Evolutionary conservation across 495 filamentous ascomycete species (phyloP), one percentile per base, ranked within the genome.

Genomic region (Recurvomyces mirabilis): DNA sequence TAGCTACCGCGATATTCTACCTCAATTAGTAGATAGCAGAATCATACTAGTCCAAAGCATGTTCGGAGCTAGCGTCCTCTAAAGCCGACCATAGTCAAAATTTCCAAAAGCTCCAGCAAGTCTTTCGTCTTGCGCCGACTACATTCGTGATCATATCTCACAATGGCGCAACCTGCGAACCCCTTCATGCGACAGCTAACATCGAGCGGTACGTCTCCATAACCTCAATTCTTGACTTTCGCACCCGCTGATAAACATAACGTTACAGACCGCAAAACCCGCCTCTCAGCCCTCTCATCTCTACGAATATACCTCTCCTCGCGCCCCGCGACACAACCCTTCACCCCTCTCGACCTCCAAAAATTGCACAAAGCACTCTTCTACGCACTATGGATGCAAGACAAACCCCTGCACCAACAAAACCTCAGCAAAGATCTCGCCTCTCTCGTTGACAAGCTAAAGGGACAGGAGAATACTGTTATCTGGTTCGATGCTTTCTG

Each of bases 281-380:
- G 26, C n/a, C 73, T 36, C 6, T 20, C 78, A 36, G 85, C 87
- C 41, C 74, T 96, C 57, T 65, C 71, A 22, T 87, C 82, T 37
- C 77, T 98, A 9, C 78, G 78, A 30, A 73, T 75, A 31, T 98
- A 82, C 66, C 77, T 98, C 56, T 65, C 66, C 46, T 30, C 39
- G 25, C 96, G 82, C 65, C 77, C 96, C 56, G 65, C 66, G 44
- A 5, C 36, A 9, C 24, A 13, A 10, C 64, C 73, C 26, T 76
- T 98, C 43, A 68, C 74, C 12, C 68, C 77, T 15, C 62, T 93
- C 51, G 89, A 98, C 38, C 68, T 84, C 24, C 70, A 93, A 42
- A 94, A 95, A 66, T 72, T 98, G 48, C 94, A 88, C 87, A 94
- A 94, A 64, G 91, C 89, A 26, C 77, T 98, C 19, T 96, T 93